Conservation (phyloP, 805 yeast species). For the Wickerhamomyces kurtzmanii region DNA sequence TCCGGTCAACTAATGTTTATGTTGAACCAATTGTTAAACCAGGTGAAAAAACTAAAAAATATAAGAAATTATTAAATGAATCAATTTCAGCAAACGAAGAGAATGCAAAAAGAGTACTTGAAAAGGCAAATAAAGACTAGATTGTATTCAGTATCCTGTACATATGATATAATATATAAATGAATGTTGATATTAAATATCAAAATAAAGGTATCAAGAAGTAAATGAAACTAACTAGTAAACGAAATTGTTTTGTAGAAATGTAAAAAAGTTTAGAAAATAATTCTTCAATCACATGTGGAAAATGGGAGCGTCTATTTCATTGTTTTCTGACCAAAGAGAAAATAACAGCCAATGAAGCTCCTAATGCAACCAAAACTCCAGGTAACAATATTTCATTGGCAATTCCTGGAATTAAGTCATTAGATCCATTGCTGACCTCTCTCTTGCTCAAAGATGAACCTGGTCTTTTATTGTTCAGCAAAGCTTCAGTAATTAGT, state of each 20-base stretch:
- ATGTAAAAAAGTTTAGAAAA: conserved; percentile 1
- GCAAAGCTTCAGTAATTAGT: conserved; percentile 11
- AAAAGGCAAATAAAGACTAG: conserved; percentile 9
- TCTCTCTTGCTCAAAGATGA: too few species aligned
- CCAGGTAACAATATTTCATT: conserved; percentile 59
- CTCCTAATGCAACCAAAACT: conserved; percentile 48
- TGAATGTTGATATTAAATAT: not conserved
- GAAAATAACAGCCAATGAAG: conserved; percentile 46
- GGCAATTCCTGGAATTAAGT: conserved; percentile 41
- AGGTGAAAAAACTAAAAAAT: conserved; percentile 31
- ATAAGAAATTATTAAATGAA: conserved; percentile 34
- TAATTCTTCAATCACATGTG: conserved; percentile 1
- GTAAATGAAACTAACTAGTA: not conserved
- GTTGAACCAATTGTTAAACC: conserved; percentile 41
- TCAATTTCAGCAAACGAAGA: conserved; percentile 27
- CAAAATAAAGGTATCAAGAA: conserved; percentile 4
- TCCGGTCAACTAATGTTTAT: conserved; percentile 46
- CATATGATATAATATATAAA: conserved; percentile 2
- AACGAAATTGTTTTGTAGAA: conserved; percentile 1
- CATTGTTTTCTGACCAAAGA: conserved; percentile 33
- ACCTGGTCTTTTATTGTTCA: not conserved
- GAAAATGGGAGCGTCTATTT: conserved; percentile 1
- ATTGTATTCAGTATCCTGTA: conserved; percentile 1
- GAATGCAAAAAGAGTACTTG: conserved; percentile 14
- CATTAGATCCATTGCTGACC: too few species aligned